Base-by-base conservation (phyloP, 768 basidiomycete species). In the Daedaleopsis nitida region DNA sequence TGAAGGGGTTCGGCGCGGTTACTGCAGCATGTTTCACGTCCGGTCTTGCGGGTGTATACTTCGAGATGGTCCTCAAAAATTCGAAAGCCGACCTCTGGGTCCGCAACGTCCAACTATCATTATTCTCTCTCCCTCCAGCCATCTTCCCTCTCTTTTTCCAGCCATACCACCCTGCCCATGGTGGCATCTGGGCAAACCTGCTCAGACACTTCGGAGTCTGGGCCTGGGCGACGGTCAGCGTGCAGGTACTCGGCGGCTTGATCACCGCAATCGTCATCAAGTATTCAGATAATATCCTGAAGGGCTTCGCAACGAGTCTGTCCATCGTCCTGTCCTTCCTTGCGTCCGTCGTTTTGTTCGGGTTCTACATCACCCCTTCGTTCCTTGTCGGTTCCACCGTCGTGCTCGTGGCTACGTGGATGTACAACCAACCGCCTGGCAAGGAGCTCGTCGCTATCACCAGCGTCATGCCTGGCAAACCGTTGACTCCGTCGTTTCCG, bases 211-310 rank as follows among this genome's bases (percentile, higher is more conserved):
- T 98, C 73, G 93, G 92, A 19, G 77, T 78, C 2, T 99, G 95
- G 95, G 97, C 97, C 0, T 95, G 95, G 89, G 92, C 92, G 19
- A 96, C 95, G 1, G 95, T 99, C 27, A 72, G 77, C 23, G 87
- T 87, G 27, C 95, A 98, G 75, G 96, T 97, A 39, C 82, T 96
- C 60, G 97, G 97, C 32, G 96, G 97, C 1, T 80, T 98, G 48
- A 75, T 98, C 63, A 98, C 96, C 5, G 96, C 97, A 1, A 74
- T 98, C 34, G 97, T 98, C 60, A 98, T 98, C 82, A 94, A 96
- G 73, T 96, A 98, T 71, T 91, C 92, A 58, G 94, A 95, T 75
- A 98, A 97, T 72, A 93, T 92, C 67, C 80, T 93, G 69, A 96
- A 97, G 72, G 96, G 96, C n/a, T 99, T 99, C 69, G 96, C 96